phyloP scores from a whole-genome alignment of 305 asterid genomes.

The Plantago rigida region DNA sequence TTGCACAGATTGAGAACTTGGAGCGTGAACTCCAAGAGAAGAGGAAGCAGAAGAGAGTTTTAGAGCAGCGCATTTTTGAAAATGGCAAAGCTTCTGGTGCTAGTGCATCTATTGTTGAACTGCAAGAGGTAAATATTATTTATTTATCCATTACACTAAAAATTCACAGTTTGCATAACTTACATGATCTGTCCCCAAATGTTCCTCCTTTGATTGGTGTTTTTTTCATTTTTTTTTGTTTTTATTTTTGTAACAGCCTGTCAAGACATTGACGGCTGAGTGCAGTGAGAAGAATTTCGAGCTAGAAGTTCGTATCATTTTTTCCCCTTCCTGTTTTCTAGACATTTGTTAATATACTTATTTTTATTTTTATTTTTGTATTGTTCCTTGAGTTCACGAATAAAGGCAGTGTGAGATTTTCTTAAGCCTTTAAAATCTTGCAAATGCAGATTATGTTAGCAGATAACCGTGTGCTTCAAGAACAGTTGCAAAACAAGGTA shows the following conservation, averaged over 20 bases:
- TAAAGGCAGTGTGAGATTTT: constrained; percentile 19
- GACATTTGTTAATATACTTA: constrained; percentile 7
- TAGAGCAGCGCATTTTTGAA: constrained; percentile 79
- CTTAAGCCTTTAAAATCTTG: constrained; percentile 26
- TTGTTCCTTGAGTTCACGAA: background rate
- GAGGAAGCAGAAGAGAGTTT: constrained; percentile 65
- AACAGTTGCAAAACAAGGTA: constrained; percentile 88
- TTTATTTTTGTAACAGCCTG: constrained; percentile 45
- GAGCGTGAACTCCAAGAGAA: constrained; percentile 86
- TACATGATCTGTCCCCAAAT: background rate
- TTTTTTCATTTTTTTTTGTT: constrained; percentile 13
- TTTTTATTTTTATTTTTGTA: background rate
- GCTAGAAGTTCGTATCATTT: constrained; percentile 64
- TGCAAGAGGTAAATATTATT: constrained; percentile 67
- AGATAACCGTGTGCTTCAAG: constrained; percentile 88
- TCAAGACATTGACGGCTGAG: constrained; percentile 69
- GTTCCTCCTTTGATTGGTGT: too few species aligned
- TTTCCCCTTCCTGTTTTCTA: constrained; percentile 12
- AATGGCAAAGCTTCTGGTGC: constrained; percentile 81
- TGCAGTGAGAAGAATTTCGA: constrained; percentile 83
- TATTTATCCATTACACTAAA: background rate
- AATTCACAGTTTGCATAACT: constrained; percentile 1
- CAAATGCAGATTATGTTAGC: constrained; percentile 80
- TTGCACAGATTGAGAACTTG: constrained; percentile 64
- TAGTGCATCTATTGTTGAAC: constrained; percentile 71